A percentile compares a stretch with the other conserved stretches of the same genome.
phyloP scores from a whole-genome alignment of 495 filamentous ascomycete species.

The Rhypophila decipiens region DNA sequence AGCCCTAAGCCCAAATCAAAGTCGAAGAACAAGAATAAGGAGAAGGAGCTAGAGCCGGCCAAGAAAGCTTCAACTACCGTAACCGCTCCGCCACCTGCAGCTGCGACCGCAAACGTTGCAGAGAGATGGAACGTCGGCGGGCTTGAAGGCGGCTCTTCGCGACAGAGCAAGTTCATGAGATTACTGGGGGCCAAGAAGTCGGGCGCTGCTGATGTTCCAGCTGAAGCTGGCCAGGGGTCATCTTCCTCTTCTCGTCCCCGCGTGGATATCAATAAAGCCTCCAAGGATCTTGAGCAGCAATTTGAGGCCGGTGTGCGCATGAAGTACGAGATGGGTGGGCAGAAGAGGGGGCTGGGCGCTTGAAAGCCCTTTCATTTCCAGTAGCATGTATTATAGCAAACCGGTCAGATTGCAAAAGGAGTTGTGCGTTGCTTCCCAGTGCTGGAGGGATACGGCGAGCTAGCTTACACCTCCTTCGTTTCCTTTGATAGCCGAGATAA shows the following conservation, averaged over 20 bases:
- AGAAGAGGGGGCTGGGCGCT: constrained; percentile 49
- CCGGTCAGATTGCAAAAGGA: neutral
- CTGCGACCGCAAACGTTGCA: constrained; percentile 9
- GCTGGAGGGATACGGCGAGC: no score
- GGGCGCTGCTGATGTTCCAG: constrained; percentile 10
- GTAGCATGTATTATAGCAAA: neutral
- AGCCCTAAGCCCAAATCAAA: constrained; percentile 12
- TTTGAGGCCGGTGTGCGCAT: constrained; percentile 51
- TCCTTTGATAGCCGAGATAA: no score
- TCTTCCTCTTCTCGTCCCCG: constrained; percentile 11
- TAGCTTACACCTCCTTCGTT: no score
- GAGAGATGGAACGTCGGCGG: constrained; percentile 48
- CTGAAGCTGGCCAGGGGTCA: constrained; percentile 8
- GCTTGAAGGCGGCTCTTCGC: constrained; percentile 41
- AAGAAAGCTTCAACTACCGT: constrained; percentile 3
- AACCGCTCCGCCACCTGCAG: neutral
- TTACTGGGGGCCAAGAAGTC: constrained; percentile 48
- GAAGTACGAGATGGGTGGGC: constrained; percentile 47
- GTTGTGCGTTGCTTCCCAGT: no score
- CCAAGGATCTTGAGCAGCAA: constrained; percentile 53
- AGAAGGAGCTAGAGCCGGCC: constrained; percentile 6
- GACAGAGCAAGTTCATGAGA: constrained; percentile 51
- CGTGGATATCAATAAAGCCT: constrained; percentile 33
- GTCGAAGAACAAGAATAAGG: constrained; percentile 9
- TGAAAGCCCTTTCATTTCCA: constrained; percentile 13